Base-by-base conservation (phyloP, 371 early-diverging fungal genomes). In the Lichtheimia corymbifera region DNA sequence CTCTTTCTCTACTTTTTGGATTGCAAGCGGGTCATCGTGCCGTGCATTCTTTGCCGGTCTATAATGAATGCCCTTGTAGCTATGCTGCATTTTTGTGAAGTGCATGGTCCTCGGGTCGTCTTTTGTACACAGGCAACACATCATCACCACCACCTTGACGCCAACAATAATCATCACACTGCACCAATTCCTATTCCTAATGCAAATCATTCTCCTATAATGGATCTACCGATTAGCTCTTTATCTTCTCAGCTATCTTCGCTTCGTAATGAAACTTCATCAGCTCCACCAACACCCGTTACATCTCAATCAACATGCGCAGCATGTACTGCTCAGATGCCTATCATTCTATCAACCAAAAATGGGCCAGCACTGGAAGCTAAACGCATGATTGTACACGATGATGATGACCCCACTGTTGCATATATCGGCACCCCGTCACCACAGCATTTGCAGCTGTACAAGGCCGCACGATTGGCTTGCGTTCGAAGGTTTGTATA, bases 101-200 rank as follows among this genome's bases (percentile, higher is more conserved):
- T 74, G 20, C 83, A 86, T 63, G 86, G 86, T 2, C 84, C 84
- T 13, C 76, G 81, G 41, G 75, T 82, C 24, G 78, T 83, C n/a
- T 76, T 78, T 57, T 83, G 84, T 60, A 86, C 86, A 6, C 86
- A 86, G 58, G 67, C 78, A 4, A 68, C 77, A 40, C 84, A 82
- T 52, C 61, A 67, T 35, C 22, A 15, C 5, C n/a, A 47, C 47
- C n/a, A 5, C 17, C 65, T 55, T 50, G 47, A 47, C 7, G 47
- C 5, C 0, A 18, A 2, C 11, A 47, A 22, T n/a, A 12, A 9
- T 17, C 47, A 13, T 5, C 4, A 5, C 5, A 11, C 15, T 47
- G 47, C 47, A 22, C 47, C 47, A 0, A 47, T 22, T 2, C 44
- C 67, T 25, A 43, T 62, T 20, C 55, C 62, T 18, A 35, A 35